Evolutionary conservation across 257 asterid species (phyloP).

Genomic region (Fraxinus americana): DNA sequence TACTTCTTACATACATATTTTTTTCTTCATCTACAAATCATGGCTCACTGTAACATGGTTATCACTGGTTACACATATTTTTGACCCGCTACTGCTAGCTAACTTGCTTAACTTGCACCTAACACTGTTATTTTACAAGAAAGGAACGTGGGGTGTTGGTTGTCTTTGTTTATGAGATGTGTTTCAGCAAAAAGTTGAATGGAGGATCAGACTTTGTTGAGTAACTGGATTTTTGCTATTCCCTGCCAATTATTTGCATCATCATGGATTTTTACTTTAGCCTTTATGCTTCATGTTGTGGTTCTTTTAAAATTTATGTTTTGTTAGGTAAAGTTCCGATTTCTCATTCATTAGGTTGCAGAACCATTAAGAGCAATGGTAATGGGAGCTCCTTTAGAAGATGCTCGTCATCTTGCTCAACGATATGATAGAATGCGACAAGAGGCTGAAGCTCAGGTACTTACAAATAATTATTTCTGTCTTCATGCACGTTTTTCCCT

Average conservation of each 20-base stretch:
- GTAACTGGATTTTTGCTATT: neutral
- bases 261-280: neutral
- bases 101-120: slow-evolving; percentile 12
- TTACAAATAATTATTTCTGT: slow-evolving; percentile 20
- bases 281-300: slow-evolving; percentile 14
- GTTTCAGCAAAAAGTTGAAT: slow-evolving; percentile 13
- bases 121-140: slow-evolving; percentile 2
- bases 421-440: slow-evolving; percentile 97
- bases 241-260: slow-evolving; percentile 3
- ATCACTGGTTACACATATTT: slow-evolving; percentile 4
- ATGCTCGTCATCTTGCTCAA: slow-evolving; percentile 99
- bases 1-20: slow-evolving; percentile 1
- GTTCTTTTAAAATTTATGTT: slow-evolving; percentile 16
- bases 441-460: slow-evolving; percentile 99
- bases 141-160: neutral
- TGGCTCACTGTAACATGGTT: neutral
- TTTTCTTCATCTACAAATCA: slow-evolving; percentile 6
- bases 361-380: slow-evolving; percentile 99
- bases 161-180: slow-evolving; percentile 4
- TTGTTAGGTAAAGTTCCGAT: slow-evolving; percentile 8
- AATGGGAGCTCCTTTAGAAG: slow-evolving; percentile 98
- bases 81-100: slow-evolving; percentile 14
- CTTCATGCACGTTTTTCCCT: slow-evolving; percentile 15
- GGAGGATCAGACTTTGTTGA: neutral
- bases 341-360: slow-evolving; percentile 63